These are phyloP conservation scores for Pachysolen tannophilus DNA, from an alignment of 805 yeast genomes.

Conservation along the genomic window DNA sequence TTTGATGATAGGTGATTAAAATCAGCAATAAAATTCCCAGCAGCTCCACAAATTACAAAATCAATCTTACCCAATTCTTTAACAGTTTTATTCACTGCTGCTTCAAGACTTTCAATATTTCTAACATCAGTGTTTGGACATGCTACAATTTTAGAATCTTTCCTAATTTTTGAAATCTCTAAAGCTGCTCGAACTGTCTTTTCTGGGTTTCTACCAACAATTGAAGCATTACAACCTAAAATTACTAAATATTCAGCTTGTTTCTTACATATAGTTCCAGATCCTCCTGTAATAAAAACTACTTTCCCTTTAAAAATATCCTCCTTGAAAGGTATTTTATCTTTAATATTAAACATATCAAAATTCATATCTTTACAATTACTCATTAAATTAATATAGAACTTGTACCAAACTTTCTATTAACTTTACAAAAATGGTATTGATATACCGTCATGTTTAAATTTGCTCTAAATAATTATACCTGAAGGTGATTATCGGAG, in stretches of 20 bases:
- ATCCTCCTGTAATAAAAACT: constrained; percentile 90
- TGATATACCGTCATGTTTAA: no score
- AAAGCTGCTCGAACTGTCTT: constrained; percentile 62
- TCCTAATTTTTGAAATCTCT: constrained; percentile 51
- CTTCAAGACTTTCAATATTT: constrained; percentile 44
- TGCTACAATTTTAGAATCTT: constrained; percentile 63
- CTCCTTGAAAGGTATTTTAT: constrained; percentile 32
- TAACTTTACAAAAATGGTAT: no score
- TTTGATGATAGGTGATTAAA: constrained; percentile 71
- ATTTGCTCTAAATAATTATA: no score
- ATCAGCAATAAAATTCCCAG: constrained; percentile 85
- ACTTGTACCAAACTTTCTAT: no score
- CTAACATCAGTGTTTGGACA: constrained; percentile 75
- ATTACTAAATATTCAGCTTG: constrained; percentile 80
- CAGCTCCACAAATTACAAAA: constrained; percentile 90
- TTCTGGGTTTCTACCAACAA: constrained; percentile 67
- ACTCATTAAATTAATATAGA: no score
- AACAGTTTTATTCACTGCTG: constrained; percentile 63
- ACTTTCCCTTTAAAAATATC: constrained; percentile 77
- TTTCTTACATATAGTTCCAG: constrained; percentile 90
- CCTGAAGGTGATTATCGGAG: no score
- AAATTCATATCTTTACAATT: no score
- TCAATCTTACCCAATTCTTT: constrained; percentile 69
- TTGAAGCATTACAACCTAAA: constrained; percentile 82
- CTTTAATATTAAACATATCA: no score